Conservation (phyloP, 345 rosid genomes). For the Geranium rotundifolium region DNA sequence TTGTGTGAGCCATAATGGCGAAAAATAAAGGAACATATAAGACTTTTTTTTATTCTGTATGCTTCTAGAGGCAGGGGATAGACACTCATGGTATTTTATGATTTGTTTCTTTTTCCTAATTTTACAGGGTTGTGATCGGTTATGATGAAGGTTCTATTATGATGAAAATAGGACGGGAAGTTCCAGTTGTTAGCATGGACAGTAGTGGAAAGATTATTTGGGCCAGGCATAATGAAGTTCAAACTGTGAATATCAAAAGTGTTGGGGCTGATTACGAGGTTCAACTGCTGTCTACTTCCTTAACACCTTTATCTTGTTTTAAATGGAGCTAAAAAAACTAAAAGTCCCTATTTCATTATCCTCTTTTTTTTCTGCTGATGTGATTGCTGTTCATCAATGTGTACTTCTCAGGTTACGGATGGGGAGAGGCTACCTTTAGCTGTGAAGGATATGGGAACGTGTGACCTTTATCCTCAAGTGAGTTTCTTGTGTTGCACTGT, state of each 20-base stretch:
- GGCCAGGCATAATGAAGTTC: conserved; percentile 99
- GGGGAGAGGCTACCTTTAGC: not conserved
- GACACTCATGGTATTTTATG: not conserved
- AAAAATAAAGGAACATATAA: not conserved
- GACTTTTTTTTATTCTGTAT: not conserved
- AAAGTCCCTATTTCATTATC: conserved; percentile 5
- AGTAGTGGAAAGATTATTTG: conserved; percentile 95
- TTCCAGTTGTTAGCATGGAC: conserved; percentile 99
- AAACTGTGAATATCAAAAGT: conserved; percentile 94
- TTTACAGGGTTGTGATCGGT: not conserved
- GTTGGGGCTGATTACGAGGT: conserved; percentile 11
- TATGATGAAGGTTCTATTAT: not conserved
- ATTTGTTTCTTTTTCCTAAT: not conserved
- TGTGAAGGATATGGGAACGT: not conserved
- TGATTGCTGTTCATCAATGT: not conserved
- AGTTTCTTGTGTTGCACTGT: not conserved
- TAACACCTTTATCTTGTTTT: not conserved
- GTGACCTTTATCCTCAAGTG: not conserved
- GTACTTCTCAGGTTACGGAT: not conserved
- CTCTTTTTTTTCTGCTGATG: not conserved
- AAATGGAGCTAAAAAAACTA: not conserved
- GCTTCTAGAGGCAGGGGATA: not conserved
- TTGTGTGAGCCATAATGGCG: not conserved
- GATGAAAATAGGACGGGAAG: conserved; percentile 64
- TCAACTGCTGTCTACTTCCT: not conserved